A percentile compares a stretch with the other conserved stretches of the same genome.
Conservation (phyloP, 2,329 filamentous ascomycete genomes). For the Epichloe aotearoae region DNA sequence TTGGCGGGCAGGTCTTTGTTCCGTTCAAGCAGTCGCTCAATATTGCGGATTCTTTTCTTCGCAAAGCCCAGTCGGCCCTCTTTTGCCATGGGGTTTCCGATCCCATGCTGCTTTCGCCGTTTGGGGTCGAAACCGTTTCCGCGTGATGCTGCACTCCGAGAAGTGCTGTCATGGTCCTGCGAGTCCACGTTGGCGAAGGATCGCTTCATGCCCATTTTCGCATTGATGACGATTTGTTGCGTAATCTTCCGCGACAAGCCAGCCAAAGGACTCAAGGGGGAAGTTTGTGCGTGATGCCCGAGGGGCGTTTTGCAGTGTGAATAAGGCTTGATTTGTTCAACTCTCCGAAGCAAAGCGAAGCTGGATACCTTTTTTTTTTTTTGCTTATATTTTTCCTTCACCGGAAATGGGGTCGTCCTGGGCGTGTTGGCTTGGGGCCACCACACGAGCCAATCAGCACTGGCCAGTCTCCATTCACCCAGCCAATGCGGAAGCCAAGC, state of each 20-base stretch:
- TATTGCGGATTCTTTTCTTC: slow-evolving; percentile 59
- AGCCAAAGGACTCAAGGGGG: not conserved
- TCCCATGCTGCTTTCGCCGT: slow-evolving; percentile 21
- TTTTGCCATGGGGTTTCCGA: slow-evolving; percentile 28
- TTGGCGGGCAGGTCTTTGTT: slow-evolving; percentile 52
- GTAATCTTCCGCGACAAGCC: not conserved
- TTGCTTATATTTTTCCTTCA: not conserved
- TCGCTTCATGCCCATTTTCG: slow-evolving; percentile 20
- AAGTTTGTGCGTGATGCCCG: not conserved
- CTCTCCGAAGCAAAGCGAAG: not conserved
- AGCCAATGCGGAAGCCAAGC: not conserved
- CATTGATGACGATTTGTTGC: not conserved
- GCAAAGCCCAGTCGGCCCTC: slow-evolving; percentile 43
- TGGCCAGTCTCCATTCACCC: not conserved
- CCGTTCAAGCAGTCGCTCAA: slow-evolving; percentile 51
- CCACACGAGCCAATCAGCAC: not conserved
- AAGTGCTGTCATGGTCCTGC: slow-evolving; percentile 2
- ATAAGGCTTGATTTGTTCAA: not conserved
- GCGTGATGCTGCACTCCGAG: not conserved
- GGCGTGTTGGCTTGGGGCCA: not conserved
- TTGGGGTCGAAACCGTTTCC: slow-evolving; percentile 10
- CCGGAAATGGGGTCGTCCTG: not conserved
- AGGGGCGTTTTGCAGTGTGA: not conserved
- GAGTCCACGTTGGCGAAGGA: slow-evolving; percentile 16
- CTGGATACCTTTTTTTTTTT: not conserved